These are phyloP conservation scores for Pouteria glomerata DNA, from an alignment of 148 eudicot genomes.

Conservation along the genomic window DNA sequence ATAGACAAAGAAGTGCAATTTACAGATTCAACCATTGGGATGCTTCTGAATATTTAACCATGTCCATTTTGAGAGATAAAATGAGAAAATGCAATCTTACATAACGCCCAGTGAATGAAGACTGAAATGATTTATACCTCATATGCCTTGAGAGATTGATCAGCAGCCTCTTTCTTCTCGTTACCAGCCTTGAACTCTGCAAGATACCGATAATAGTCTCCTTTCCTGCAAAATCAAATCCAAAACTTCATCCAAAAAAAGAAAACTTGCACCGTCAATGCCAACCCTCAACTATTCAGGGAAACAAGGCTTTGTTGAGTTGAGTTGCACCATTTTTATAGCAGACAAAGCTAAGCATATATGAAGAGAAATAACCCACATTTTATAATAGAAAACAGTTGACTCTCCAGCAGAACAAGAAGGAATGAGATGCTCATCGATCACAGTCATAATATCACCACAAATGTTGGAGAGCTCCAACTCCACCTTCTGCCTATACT, in stretches of 20 bases:
- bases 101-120: neutral
- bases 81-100: neutral
- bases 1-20: neutral
- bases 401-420: conserved; percentile 33
- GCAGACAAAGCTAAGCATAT: neutral
- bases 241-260: neutral
- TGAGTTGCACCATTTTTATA: no score
- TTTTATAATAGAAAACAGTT: conserved; percentile 35
- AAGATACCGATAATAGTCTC: conserved; percentile 34
- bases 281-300: no score
- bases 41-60: neutral
- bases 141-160: conserved; percentile 31
- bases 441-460: conserved; percentile 31
- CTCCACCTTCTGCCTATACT: conserved; percentile 35
- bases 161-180: conserved; percentile 36
- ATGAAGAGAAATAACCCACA: conserved; percentile 4
- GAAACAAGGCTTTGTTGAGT: no score
- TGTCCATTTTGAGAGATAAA: neutral
- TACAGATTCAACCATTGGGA: neutral
- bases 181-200: conserved; percentile 30
- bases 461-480: conserved; percentile 25
- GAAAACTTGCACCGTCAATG: neutral
- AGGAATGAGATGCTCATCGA: conserved; percentile 39
- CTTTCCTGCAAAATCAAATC: conserved; percentile 23
- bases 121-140: conserved; percentile 14